phyloP scores from a whole-genome alignment of 148 eudicot genomes.

The Persicaria maculosa region DNA sequence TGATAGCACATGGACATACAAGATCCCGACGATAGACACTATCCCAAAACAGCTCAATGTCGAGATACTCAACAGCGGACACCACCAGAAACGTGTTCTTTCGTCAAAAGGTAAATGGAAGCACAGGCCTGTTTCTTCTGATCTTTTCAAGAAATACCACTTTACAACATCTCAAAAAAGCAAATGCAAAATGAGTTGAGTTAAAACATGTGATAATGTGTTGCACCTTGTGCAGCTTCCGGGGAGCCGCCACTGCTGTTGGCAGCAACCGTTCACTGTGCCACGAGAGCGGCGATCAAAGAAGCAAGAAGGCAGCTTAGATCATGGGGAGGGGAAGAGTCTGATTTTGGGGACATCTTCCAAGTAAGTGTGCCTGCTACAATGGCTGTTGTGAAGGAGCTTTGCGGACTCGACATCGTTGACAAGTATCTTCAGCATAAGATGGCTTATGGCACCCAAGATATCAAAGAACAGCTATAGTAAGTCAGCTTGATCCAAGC shows the following conservation, averaged over 20 bases:
- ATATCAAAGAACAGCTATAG: background rate
- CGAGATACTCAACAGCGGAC: conserved; percentile 64
- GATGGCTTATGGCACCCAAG: background rate
- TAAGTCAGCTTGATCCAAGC: no score
- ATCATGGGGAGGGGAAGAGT: conserved; percentile 48
- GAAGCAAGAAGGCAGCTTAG: conserved; percentile 68
- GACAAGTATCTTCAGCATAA: conserved; percentile 41
- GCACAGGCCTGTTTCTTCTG: no score
- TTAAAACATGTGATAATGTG: background rate
- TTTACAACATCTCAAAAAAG: no score
- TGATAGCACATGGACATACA: conserved; percentile 77
- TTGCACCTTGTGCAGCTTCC: conserved; percentile 51
- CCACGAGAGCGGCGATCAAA: conserved; percentile 69
- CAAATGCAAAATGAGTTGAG: no score
- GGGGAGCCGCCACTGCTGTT: conserved; percentile 88
- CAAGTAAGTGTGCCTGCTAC: conserved; percentile 80
- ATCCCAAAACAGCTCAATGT: conserved; percentile 69
- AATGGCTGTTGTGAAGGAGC: conserved; percentile 77
- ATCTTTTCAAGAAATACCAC: no score
- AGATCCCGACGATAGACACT: conserved; percentile 87
- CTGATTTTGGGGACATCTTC: conserved; percentile 23
- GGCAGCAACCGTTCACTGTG: conserved; percentile 83
- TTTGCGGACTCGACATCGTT: conserved; percentile 64
- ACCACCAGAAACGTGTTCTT: conserved; percentile 66
- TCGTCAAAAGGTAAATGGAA: conserved; percentile 68